Evolutionary conservation across 2,329 filamentous ascomycete species (phyloP).

Genomic region (Sporothrix globosa): DNA sequence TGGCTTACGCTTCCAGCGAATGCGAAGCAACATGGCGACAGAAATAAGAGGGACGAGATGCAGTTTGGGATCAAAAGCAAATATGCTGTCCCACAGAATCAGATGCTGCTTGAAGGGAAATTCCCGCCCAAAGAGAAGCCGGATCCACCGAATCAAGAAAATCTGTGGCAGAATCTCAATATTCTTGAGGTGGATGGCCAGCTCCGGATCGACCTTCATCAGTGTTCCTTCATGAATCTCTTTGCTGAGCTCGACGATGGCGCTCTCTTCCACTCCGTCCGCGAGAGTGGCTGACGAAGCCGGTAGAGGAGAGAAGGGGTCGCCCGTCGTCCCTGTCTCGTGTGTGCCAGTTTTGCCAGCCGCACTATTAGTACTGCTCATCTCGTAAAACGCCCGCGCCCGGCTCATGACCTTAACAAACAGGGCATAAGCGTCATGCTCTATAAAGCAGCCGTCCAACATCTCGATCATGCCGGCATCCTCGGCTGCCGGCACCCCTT

Average conservation of each 20-base stretch:
- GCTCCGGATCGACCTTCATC: constrained; percentile 54
- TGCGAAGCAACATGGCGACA: constrained; percentile 87
- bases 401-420: constrained; percentile 87
- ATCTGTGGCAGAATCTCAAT: constrained; percentile 95
- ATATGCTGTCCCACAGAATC: constrained; percentile 85
- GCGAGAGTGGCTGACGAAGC: neutral
- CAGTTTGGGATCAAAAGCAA: constrained; percentile 79
- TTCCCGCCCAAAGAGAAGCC: constrained; percentile 88
- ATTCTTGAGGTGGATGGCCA: constrained; percentile 69
- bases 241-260: constrained; percentile 83
- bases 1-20: constrained; percentile 82
- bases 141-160: constrained; percentile 94
- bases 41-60: constrained; percentile 89
- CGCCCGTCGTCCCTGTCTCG: constrained; percentile 9
- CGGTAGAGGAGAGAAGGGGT: neutral
- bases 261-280: constrained; percentile 50
- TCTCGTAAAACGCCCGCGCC: constrained; percentile 84
- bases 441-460: constrained; percentile 73
- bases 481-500: constrained; percentile 40
- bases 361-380: constrained; percentile 50
- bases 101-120: constrained; percentile 87
- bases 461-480: constrained; percentile 64
- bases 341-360: neutral
- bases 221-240: constrained; percentile 84
- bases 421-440: constrained; percentile 87